Evolutionary conservation across 2,329 filamentous ascomycete genomes (phyloP).

Genomic region (Rutstroemia sp.): DNA sequence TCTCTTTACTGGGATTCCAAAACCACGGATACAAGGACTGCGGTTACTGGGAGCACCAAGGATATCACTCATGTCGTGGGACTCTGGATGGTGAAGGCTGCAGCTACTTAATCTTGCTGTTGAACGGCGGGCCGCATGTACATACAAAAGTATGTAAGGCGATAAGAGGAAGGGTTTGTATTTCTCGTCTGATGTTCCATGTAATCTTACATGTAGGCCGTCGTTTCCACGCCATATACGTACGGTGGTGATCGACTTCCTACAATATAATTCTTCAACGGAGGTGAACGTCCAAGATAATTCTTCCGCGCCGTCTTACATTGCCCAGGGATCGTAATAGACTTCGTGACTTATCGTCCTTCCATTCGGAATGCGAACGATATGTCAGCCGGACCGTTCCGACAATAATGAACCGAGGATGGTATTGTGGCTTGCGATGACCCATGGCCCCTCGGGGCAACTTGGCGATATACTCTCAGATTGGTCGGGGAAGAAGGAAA

Average conservation of each 20-base stretch:
- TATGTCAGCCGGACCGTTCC: slow-evolving; percentile 8
- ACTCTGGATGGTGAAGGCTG: not conserved
- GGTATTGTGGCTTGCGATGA: not conserved
- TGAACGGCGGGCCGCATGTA: not conserved
- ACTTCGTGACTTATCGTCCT: not conserved
- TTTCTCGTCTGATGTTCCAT: not conserved
- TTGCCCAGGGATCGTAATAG: not conserved
- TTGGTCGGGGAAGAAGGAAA: not conserved
- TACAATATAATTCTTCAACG: not conserved
- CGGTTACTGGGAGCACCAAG: not conserved
- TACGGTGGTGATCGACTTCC: not conserved
- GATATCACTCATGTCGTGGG: not conserved
- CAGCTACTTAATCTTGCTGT: not conserved
- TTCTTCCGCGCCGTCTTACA: not conserved
- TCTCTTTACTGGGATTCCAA: not conserved
- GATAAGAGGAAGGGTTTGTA: not conserved
- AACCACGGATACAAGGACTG: not conserved
- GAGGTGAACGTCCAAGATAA: not conserved
- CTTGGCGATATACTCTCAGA: not conserved
- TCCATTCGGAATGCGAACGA: not conserved
- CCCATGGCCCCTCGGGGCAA: not conserved
- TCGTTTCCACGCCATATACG: not conserved
- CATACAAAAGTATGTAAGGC: not conserved
- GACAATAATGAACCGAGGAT: not conserved
- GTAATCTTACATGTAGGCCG: not conserved